Conservation (phyloP, 208 protist genomes). For the Blastocrithidia nonstop region DNA sequence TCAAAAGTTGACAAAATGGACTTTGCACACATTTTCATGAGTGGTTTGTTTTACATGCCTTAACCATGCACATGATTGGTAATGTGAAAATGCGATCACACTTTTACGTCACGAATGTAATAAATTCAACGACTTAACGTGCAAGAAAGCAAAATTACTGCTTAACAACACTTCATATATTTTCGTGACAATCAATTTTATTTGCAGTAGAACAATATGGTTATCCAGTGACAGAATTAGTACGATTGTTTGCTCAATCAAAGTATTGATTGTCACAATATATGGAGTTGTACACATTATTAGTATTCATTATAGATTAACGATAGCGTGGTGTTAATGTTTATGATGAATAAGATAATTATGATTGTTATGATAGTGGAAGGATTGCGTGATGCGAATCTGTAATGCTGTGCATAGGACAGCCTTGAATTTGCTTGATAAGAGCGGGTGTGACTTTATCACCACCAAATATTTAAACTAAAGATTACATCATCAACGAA, state of each 20-base stretch:
- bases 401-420: too few species aligned
- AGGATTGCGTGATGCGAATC: too few species aligned
- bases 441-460: too few species aligned
- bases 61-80: constrained; percentile 60
- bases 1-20: constrained; percentile 42
- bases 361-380: too few species aligned
- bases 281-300: neutral
- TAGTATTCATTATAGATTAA: neutral
- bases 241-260: constrained; percentile 8
- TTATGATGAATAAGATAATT: too few species aligned
- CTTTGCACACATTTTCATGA: constrained; percentile 12
- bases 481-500: too few species aligned
- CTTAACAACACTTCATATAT: too few species aligned
- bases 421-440: too few species aligned
- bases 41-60: constrained; percentile 39
- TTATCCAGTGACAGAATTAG: constrained; percentile 15
- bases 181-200: constrained; percentile 6
- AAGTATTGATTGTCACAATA: constrained; percentile 4
- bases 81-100: constrained; percentile 75
- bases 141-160: constrained; percentile 50
- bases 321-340: too few species aligned
- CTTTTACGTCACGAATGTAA: constrained; percentile 38
- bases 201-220: constrained; percentile 9
- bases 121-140: constrained; percentile 23
- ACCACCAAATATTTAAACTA: too few species aligned